Evolutionary conservation across 2,329 filamentous ascomycete genomes (phyloP), one percentile per base, ranked within the genome.

Genomic region (Neoascochyta sp.): DNA sequence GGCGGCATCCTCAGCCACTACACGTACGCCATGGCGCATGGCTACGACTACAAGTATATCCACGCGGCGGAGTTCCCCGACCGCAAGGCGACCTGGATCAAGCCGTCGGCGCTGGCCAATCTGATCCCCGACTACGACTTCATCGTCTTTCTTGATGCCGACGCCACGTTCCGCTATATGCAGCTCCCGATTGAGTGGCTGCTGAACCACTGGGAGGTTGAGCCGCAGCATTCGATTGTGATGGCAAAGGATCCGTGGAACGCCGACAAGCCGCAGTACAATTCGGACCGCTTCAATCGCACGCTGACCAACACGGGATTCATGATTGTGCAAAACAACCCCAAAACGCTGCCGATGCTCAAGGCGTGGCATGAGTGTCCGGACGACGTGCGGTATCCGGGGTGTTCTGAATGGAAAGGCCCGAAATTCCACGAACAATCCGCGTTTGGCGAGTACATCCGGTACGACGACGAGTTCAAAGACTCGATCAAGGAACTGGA

Each of bases 131-230:
- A 55, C 1, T 66, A 72, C 46, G 50, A 63, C 4, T 62, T 68
- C 6, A 63, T 71, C 13, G 51, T 72, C 24, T 65, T 67, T 24
- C 44, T 71, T 29, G 69, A 73, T 41, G 62, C 66, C 14, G 69
- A 73, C 36, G 64, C 60, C 11, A 57, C 64, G 5, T 59, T 71
- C 29, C 50, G 58, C 1, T 56, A 70, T 31, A 58, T 64, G 1
- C 57, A 69, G 18, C 44, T 73, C 1, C 68, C 69, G 3, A 35
- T 71, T 10, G 69, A 73, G 50, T 72, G 67, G 64, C 59, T 73
- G 5, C 60, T 73, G 45, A 69, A 68, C 43, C 58, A 65, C 22
- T 72, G 69, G 69, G 58, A 65, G 31, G 54, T 70, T 26, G 57
- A 50, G 7, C 37, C 49, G 1, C 44, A 62, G 2, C 70, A 65